phyloP scores from a whole-genome alignment of 78 protist genomes.

The Neovahlkampfia damariscottae region DNA sequence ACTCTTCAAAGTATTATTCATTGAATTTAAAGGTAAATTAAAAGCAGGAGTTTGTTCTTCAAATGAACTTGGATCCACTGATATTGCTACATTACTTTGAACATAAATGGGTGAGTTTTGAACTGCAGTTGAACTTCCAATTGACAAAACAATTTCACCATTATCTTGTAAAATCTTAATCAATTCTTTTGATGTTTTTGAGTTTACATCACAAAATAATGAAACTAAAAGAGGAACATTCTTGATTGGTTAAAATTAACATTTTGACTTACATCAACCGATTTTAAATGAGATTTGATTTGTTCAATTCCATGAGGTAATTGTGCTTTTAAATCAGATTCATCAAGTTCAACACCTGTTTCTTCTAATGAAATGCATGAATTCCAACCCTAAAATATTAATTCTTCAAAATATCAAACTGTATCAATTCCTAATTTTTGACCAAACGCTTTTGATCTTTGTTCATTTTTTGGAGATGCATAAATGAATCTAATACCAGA shows the following conservation, averaged over 20 bases:
- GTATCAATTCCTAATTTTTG: constrained; percentile 50
- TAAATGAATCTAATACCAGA: constrained; percentile 49
- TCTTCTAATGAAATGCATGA: constrained; percentile 40
- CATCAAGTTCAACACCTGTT: background rate
- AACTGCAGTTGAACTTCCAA: constrained; percentile 20
- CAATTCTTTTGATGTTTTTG: constrained; percentile 33
- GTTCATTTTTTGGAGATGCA: constrained; percentile 22
- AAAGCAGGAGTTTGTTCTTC: background rate
- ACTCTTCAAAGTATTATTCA: background rate
- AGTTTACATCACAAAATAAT: constrained; percentile 36
- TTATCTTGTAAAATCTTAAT: constrained; percentile 46
- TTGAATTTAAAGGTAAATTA: background rate
- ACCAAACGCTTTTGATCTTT: constrained; percentile 34
- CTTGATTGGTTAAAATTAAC: no score
- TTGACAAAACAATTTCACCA: constrained; percentile 52
- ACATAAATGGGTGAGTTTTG: background rate
- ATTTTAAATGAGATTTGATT: constrained; percentile 35
- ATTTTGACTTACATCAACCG: no score
- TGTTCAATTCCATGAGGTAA: constrained; percentile 47
- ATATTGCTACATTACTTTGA: background rate
- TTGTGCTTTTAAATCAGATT: constrained; percentile 41
- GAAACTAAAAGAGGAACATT: constrained; percentile 57
- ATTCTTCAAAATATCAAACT: no score
- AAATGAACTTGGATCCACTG: background rate
- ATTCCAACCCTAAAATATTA: no score